Conservation (phyloP, 2,329 filamentous ascomycete species). For the Penicillium capsulatum region DNA sequence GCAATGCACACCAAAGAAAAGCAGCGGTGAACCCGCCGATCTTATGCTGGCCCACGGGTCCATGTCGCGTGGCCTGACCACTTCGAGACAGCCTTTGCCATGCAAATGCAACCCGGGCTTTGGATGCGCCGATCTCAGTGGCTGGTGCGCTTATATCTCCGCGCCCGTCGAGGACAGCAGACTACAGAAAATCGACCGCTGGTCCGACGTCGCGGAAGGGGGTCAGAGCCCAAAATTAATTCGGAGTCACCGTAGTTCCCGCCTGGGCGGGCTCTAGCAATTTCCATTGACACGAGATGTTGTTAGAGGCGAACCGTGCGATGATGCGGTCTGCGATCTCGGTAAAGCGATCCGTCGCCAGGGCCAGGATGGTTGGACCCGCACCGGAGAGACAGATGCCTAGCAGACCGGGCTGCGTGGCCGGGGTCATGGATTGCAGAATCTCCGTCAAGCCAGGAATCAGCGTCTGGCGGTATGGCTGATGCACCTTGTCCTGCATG, state of each 20-base stretch:
- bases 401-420: conserved; percentile 78
- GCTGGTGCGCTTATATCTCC: conserved; percentile 5
- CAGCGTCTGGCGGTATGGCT: conserved; percentile 86
- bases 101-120: no score
- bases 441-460: conserved; percentile 91
- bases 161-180: conserved; percentile 4
- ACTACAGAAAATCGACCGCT: background rate
- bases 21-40: conserved; percentile 17
- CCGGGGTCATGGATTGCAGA: conserved; percentile 82
- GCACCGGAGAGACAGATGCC: conserved; percentile 94
- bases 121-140: background rate
- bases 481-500: conserved; percentile 98
- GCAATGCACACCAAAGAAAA: conserved; percentile 12
- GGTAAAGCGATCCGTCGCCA: conserved; percentile 87
- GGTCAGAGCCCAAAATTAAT: conserved; percentile 10
- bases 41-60: conserved; percentile 7
- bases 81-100: background rate
- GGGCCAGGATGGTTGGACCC: conserved; percentile 87
- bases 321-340: conserved; percentile 79
- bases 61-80: no score
- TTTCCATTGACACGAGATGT: conserved; percentile 78
- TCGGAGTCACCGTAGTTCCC: conserved; percentile 37
- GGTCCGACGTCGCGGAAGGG: background rate
- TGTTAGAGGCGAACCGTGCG: conserved; percentile 60
- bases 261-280: conserved; percentile 81